Evolutionary conservation across 2,329 filamentous ascomycete genomes (phyloP), one percentile per base, ranked within the genome.

Genomic region (Grosmannia huntii): DNA sequence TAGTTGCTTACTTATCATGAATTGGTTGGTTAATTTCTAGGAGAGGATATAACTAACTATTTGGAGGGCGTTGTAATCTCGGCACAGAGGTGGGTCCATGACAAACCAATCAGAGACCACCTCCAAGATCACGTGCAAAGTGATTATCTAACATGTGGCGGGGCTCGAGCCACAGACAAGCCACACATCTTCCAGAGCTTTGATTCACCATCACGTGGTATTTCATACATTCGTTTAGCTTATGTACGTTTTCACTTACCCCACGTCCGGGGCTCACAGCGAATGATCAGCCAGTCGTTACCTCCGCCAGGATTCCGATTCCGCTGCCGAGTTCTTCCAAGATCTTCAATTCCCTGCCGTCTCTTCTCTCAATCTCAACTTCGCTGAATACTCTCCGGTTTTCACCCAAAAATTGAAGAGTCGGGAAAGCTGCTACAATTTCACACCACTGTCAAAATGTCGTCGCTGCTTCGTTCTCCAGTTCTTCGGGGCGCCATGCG

Each of bases 401-500:
- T 33, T 48, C 23, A n/a, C n/a, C n/a, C n/a, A n/a, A n/a, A n/a
- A n/a, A n/a, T n/a, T n/a, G n/a, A n/a, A n/a, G n/a, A n/a, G n/a
- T n/a, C 28, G 23, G 10, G 36, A 19, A 59, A 64, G 62, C 63
- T 60, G 19, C 33, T 28, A 21, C n/a, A 48, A 33, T n/a, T 38
- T 23, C 7, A 55, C 27, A 50, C 33, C 27, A 6, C 53, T n/a
- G 51, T 14, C 48, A 53, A 33, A 19, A 61, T 60, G 59, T 41
- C 60, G 16, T 63, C 62, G 52, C 55, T 61, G 5, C 59, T 61
- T 56, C 58, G 59, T 19, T 84, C 89, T 69, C 77, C 86, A 59
- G 79, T 86, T 62, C 80, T 95, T 64, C 77, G 95, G 70, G 86
- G 89, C 69, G 83, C 83, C 64, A 80, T 81, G 62, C 79, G 83